Percentiles rank a stretch among this genome's conserved stretches.
Conservation (phyloP, 2,329 filamentous ascomycete genomes). For the Penicillium sp. region DNA sequence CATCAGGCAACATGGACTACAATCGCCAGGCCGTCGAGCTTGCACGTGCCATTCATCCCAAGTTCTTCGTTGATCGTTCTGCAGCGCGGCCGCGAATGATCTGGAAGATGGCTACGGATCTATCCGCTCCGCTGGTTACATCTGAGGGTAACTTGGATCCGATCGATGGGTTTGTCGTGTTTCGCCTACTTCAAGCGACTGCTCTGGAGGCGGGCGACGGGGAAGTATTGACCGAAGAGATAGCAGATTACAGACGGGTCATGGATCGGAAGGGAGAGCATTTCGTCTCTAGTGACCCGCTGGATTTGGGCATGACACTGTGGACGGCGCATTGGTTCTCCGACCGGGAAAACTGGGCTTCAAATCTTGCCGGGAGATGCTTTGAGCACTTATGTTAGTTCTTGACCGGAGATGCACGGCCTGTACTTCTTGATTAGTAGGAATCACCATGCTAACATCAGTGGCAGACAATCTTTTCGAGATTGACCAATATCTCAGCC, state of each 20-base stretch:
- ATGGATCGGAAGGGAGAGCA: slow-evolving; percentile 47
- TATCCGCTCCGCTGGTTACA: slow-evolving; percentile 48
- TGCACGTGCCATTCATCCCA: slow-evolving; percentile 53
- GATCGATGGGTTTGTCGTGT: slow-evolving; percentile 55
- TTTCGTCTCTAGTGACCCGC: slow-evolving; percentile 48
- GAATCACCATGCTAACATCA: slow-evolving; percentile 1
- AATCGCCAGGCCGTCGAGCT: slow-evolving; percentile 54
- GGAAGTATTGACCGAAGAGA: slow-evolving; percentile 47
- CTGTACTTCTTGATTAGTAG: background rate
- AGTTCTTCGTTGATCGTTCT: slow-evolving; percentile 47
- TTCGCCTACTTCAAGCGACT: slow-evolving; percentile 48
- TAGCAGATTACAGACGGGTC: slow-evolving; percentile 52
- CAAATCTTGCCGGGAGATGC: slow-evolving; percentile 35
- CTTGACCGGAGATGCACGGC: background rate
- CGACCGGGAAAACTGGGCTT: slow-evolving; percentile 50
- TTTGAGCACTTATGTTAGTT: slow-evolving; percentile 38
- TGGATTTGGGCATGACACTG: slow-evolving; percentile 61
- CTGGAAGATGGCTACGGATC: slow-evolving; percentile 57
- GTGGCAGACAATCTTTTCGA: slow-evolving; percentile 37
- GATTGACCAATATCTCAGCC: slow-evolving; percentile 35
- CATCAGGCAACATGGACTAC: slow-evolving; percentile 47
- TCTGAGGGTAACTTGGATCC: slow-evolving; percentile 58
- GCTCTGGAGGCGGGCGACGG: slow-evolving; percentile 33
- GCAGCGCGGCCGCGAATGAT: slow-evolving; percentile 46
- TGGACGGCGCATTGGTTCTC: slow-evolving; percentile 56